Conservation (phyloP, 306 rosid species). For the Cucurbita maxima region DNA sequence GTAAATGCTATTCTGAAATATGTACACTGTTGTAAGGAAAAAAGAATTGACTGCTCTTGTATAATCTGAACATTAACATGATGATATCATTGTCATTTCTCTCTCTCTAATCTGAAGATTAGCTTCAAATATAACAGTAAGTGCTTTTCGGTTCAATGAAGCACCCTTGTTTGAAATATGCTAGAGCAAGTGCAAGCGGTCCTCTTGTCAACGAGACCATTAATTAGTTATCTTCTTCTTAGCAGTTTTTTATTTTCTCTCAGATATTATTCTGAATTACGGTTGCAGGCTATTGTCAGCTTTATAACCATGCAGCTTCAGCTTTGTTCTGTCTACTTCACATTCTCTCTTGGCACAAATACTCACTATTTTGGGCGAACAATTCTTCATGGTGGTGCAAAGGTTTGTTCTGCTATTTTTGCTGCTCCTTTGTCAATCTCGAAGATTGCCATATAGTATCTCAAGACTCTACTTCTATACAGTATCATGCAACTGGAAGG, state of each 20-base stretch:
- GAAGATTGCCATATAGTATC: not conserved
- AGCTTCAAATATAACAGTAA: not conserved
- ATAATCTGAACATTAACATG: not conserved
- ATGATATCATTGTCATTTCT: not conserved
- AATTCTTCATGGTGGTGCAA: conserved; percentile 96
- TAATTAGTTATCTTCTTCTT: not conserved
- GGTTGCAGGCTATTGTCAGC: conserved; percentile 71
- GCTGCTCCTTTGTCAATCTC: conserved; percentile 2
- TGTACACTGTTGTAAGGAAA: not conserved
- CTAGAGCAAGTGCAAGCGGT: not conserved
- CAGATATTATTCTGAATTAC: conserved; percentile 3
- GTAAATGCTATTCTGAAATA: conserved; percentile 20
- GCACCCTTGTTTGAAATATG: not conserved
- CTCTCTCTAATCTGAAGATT: not conserved
- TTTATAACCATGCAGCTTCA: conserved; percentile 92
- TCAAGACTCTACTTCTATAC: conserved; percentile 13
- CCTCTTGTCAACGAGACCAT: not conserved
- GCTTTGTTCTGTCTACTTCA: conserved; percentile 82
- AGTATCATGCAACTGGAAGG: conserved; percentile 97
- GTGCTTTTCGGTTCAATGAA: not conserved
- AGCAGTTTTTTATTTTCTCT: not conserved
- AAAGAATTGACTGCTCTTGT: not conserved
- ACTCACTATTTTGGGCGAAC: conserved; percentile 96
- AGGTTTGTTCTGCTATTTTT: conserved; percentile 33
- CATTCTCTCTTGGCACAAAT: conserved; percentile 80